These are phyloP conservation scores for Trametes coccinea DNA, from an alignment of 768 basidiomycete genomes.

Conservation along the genomic window DNA sequence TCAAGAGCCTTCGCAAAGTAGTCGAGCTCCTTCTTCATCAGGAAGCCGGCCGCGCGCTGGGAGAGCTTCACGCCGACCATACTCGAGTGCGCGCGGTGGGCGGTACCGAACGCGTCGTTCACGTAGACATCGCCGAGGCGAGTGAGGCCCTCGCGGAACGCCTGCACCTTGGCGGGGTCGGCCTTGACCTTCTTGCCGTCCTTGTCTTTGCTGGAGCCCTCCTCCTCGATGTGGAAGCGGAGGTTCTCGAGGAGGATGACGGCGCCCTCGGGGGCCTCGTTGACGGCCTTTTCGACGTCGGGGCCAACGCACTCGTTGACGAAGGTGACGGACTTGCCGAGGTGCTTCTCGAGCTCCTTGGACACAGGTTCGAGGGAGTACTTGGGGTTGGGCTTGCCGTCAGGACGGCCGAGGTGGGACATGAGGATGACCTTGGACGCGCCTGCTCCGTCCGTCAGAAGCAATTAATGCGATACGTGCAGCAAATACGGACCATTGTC, in stretches of 20 bases:
- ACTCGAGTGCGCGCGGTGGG: constrained; percentile 96
- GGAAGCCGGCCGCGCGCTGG: constrained; percentile 91
- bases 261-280: constrained; percentile 62
- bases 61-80: constrained; percentile 97
- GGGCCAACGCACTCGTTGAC: constrained; percentile 82
- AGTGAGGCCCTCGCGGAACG: constrained; percentile 88
- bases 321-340: constrained; percentile 77
- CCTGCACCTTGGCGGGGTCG: constrained; percentile 71
- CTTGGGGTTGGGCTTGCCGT: constrained; percentile 86
- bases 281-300: constrained; percentile 79
- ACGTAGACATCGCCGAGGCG: constrained; percentile 94
- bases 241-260: constrained; percentile 95
- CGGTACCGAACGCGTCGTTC: constrained; percentile 99
- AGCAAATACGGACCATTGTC: constrained; percentile 58
- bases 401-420: constrained; percentile 97
- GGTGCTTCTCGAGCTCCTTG: constrained; percentile 71
- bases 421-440: constrained; percentile 87
- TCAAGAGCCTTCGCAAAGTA: constrained; percentile 98
- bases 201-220: constrained; percentile 91
- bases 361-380: constrained; percentile 91
- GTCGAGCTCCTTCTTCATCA: constrained; percentile 98
- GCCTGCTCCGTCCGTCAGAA: constrained; percentile 43
- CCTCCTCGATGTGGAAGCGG: constrained; percentile 98
- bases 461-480: not conserved
- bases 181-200: constrained; percentile 96